These are phyloP conservation scores for Kwoniella mangroviensis DNA, from an alignment of 768 basidiomycete species.

Conservation along the genomic window DNA sequence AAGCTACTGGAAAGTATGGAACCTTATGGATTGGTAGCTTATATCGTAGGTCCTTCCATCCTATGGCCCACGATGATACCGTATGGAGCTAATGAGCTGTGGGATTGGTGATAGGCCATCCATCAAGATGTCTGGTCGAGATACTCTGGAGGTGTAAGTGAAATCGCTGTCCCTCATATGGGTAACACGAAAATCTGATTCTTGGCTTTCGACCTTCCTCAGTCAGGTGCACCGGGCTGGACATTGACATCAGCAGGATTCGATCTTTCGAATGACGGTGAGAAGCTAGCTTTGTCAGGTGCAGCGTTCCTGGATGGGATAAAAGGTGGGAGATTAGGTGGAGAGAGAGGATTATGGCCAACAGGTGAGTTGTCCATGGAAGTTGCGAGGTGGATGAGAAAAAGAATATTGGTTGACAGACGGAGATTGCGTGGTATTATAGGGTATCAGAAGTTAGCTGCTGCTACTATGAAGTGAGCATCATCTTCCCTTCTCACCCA, in stretches of 20 bases:
- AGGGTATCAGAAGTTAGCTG: constrained; percentile 87
- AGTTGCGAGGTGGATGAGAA: too few species aligned
- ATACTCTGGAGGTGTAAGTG: constrained; percentile 73
- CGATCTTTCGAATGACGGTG: constrained; percentile 64
- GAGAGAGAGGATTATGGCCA: constrained; percentile 86
- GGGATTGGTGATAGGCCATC: constrained; percentile 55
- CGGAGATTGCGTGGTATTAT: background rate
- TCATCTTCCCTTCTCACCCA: too few species aligned
- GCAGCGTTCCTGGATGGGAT: constrained; percentile 88
- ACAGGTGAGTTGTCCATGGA: too few species aligned
- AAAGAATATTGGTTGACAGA: too few species aligned
- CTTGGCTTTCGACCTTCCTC: background rate
- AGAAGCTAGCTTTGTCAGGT: constrained; percentile 75
- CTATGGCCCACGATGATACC: constrained; percentile 43
- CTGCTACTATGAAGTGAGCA: constrained; percentile 76
- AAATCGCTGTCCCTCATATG: background rate
- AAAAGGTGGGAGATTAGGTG: constrained; percentile 68
- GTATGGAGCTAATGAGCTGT: too few species aligned
- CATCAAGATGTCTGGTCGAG: constrained; percentile 98
- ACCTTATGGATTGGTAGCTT: constrained; percentile 46
- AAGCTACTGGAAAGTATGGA: constrained; percentile 60
- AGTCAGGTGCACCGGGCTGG: constrained; percentile 94
- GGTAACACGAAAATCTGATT: background rate
- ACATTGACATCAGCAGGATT: constrained; percentile 85
- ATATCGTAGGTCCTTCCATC: constrained; percentile 63